Percentiles rank a stretch among this genome's conserved stretches.
Evolutionary conservation across 768 basidiomycete genomes (phyloP).

Genomic region (Pulveroboletus ravenelii): DNA sequence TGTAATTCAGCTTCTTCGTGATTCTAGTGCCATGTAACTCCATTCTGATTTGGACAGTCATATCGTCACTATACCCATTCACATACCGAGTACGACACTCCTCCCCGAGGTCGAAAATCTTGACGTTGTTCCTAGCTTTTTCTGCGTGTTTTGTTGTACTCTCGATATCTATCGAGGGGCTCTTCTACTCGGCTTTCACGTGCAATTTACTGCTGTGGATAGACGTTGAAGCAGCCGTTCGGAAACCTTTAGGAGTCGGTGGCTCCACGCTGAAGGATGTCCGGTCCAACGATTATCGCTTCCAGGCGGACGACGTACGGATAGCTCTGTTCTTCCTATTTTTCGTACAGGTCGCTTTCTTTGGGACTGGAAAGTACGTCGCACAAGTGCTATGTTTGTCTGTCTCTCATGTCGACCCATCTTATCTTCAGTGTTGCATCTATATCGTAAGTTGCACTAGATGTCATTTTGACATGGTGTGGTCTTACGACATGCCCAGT

Average conservation of each 20-base stretch:
- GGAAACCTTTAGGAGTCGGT: conserved; percentile 1
- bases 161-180: conserved; percentile 76
- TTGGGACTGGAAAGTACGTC: conserved; percentile 78
- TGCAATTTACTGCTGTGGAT: conserved; percentile 64
- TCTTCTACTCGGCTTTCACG: conserved; percentile 73
- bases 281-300: conserved; percentile 32
- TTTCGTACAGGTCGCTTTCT: conserved; percentile 84
- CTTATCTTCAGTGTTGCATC: conserved; percentile 59
- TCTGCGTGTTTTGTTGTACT: conserved; percentile 73
- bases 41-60: conserved; percentile 39
- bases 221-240: conserved; percentile 46
- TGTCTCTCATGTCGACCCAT: background rate
- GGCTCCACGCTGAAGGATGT: conserved; percentile 1
- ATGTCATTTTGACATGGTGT: background rate
- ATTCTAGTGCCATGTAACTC: background rate
- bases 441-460: conserved; percentile 55
- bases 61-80: conserved; percentile 51
- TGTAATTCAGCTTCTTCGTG: conserved; percentile 14
- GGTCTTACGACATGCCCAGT: conserved; percentile 26
- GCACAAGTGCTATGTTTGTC: background rate
- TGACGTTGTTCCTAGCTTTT: conserved; percentile 66
- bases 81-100: conserved; percentile 32
- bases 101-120: conserved; percentile 45
- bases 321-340: conserved; percentile 80
- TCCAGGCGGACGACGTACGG: conserved; percentile 59